Percentiles rank a stretch among this genome's conserved stretches.
phyloP scores from a whole-genome alignment of 2,329 filamentous ascomycete genomes.

The Trichophyton mentagrophytes region DNA sequence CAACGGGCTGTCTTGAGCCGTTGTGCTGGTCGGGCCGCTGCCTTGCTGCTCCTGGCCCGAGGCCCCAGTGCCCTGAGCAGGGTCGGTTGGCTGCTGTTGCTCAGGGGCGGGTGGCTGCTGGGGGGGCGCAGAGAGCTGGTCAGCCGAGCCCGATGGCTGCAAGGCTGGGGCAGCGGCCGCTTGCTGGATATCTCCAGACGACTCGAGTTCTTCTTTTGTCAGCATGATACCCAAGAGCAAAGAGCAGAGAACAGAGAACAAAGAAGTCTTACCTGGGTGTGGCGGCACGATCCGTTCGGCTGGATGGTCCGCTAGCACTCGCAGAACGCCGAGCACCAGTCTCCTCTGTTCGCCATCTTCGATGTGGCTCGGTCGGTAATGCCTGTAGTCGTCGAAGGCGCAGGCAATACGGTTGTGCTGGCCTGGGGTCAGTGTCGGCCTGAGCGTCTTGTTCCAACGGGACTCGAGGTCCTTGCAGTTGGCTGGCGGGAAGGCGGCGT shows the following conservation, averaged over 20 bases:
- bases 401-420: background rate
- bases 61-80: background rate
- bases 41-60: background rate
- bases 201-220: background rate
- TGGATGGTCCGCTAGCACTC: background rate
- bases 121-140: background rate
- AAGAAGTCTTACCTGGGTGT: conserved; percentile 3
- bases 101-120: background rate
- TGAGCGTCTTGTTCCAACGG: conserved; percentile 13
- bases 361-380: conserved; percentile 5
- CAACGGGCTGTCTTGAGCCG: background rate
- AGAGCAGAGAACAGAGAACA: background rate
- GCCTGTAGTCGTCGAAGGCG: conserved; percentile 12
- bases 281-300: background rate
- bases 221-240: background rate
- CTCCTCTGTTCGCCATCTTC: background rate
- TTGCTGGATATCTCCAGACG: background rate
- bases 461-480: conserved; percentile 14
- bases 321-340: conserved; percentile 3
- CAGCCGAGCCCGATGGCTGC: background rate
- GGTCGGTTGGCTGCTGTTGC: background rate
- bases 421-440: conserved; percentile 1
- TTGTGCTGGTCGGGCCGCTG: background rate
- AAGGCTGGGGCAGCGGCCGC: background rate
- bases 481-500: conserved; percentile 5